Evolutionary conservation across 148 eudicot species (phyloP).

Genomic region (Oxyria digyna): DNA sequence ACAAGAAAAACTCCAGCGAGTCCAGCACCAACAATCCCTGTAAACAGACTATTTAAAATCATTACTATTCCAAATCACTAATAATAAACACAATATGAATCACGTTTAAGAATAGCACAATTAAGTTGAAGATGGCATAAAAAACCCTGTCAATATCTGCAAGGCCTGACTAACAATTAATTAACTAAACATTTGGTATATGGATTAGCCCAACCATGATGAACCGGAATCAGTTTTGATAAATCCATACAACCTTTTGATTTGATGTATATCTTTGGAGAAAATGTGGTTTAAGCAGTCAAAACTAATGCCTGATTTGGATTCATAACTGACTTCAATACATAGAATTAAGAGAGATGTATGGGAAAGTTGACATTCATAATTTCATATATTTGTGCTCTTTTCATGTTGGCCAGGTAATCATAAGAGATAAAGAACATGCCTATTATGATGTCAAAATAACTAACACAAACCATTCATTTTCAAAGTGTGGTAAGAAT

Average conservation of each 20-base stretch:
- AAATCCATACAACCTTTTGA: background rate
- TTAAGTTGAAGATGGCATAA: background rate
- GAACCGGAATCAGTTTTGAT: background rate
- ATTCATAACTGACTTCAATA: background rate
- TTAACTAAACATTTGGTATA: background rate
- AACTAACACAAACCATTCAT: background rate
- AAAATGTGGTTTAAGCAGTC: background rate
- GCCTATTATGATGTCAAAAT: background rate
- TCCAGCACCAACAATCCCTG: slow-evolving; percentile 83
- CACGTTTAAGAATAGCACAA: background rate
- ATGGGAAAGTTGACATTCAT: background rate
- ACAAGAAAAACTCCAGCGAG: slow-evolving; percentile 67
- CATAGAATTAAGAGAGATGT: background rate
- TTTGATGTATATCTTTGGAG: background rate
- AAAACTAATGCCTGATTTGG: background rate
- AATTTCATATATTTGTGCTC: background rate
- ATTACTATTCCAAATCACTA: slow-evolving; percentile 20
- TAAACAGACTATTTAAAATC: slow-evolving; percentile 49
- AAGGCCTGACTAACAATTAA: background rate
- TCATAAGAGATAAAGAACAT: background rate
- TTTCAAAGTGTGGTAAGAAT: background rate
- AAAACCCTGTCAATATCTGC: background rate
- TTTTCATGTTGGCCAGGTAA: background rate
- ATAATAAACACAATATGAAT: slow-evolving; percentile 5
- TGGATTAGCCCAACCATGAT: background rate